Base-by-base conservation (phyloP, 306 rosid species). In the Acacia confusa region DNA sequence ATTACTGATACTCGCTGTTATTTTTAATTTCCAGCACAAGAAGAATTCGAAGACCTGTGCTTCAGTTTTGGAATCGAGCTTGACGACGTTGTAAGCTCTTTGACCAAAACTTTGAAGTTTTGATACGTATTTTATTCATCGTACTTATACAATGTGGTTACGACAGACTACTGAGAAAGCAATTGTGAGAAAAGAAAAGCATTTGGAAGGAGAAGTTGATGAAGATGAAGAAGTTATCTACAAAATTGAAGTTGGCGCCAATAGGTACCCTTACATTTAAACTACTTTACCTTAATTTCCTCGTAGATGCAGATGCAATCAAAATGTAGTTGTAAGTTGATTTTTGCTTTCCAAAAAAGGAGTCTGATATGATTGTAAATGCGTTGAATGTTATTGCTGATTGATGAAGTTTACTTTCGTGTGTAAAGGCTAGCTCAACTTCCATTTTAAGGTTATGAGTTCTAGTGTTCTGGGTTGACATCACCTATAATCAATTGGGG, bases 31-130 rank as follows among this genome's bases (percentile, higher is more conserved):
- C 1, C 38, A 63, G 69, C 69, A 28, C 69, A 63, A 63, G 69
- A 63, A 28, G 69, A 63, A 28, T 63, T 63, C 40, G 69, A 63
- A 63, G 69, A 63, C 69, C 9, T 63, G 69, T 63, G 69, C 69
- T 63, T 63, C 41, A 63, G 41, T 6, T 63, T 63, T 63, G 69
- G 69, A 2, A 63, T 63, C 69, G 69, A 63, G 69, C 69, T 63
- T 16, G 69, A 63, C 40, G 69, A 63, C 69, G 40, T 63, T 15
- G 69, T 28, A 63, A 63, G 69, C 38, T 14, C 40, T 14, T 14
- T 16, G 41, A 28, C 69, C 40, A 6, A 28, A 63, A 63, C 20
- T 63, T 63, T 5, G 0, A 5, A 1, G 36, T 63, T 63, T 63
- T 63, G 17, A 63, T 63, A 15, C n/a, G 6, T 4, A 63, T 63